Base-by-base conservation (phyloP, 108 stramenopile genomes). In the Cyclotella atomus region DNA sequence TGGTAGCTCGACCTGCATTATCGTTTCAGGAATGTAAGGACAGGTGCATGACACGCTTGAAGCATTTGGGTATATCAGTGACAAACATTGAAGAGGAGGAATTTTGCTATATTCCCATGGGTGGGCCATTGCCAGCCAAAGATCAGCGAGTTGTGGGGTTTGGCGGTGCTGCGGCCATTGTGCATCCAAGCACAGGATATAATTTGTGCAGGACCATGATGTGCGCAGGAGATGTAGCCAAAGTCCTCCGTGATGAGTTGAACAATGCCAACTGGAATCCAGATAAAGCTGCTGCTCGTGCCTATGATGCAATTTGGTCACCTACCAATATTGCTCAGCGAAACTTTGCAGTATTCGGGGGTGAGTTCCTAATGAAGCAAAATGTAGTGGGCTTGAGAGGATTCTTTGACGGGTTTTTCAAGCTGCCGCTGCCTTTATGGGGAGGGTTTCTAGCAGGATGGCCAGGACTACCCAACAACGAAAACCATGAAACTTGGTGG, bases 291-390 rank as follows among this genome's bases (percentile, higher is more conserved):
- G 93, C 96, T 17, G 88, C 90, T 44, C 54, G 89, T 19, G 90
- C 95, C 16, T 96, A 97, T 84, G 81, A 95, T 73, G 87, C 93
- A 17, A 55, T 98, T 24, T 98, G 98, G 98, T 86, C 91, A 15
- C 89, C 93, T 16, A 78, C 70, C 36, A 90, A 88, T 49, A 91
- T 91, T 60, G 82, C 86, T 38, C 92, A 97, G 66, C 77, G 97
- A 21, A 97, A 98, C 75, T 98, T 98, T 83, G 95, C 94, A 33
- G 91, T 92, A 20, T 98, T 95, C 78, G 97, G 97, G 19, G 97
- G 97, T 29, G 97, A 98, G 69, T 98, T 96, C 68, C 82, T 98
- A 29, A 98, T 98, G 97, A 89, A 87, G 46, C 96, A 96, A 76
- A 83, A 94, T 56, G 93, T 94, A 1, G 91, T 85, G 33, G 92